Evolutionary conservation across 352 stramenopile species (phyloP).

Genomic region (Pythium brachiatum): DNA sequence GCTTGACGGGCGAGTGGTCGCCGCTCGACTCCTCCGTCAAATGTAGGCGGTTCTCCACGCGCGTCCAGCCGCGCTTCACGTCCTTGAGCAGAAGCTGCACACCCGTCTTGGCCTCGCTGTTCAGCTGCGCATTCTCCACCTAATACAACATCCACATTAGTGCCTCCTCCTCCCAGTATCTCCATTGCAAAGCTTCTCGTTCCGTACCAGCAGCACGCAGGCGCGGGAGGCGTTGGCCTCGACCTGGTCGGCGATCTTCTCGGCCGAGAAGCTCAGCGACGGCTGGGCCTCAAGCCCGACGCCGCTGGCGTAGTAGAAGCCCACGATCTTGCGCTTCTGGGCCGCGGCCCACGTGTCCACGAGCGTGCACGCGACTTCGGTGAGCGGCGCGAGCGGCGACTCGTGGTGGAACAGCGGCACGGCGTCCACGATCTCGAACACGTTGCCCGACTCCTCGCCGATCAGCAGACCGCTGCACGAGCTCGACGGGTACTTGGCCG

Average conservation of each 20-base stretch:
- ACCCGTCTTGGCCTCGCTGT: conserved; percentile 45
- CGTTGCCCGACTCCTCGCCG: conserved; percentile 42
- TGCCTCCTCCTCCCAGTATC: not conserved
- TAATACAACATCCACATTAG: conserved; percentile 1
- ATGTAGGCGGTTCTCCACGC: conserved; percentile 59
- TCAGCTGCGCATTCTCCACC: conserved; percentile 58
- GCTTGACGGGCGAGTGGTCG: conserved; percentile 32
- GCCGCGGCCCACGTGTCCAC: conserved; percentile 54
- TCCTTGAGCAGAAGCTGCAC: conserved; percentile 78
- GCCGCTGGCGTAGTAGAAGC: conserved; percentile 56
- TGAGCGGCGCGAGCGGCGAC: conserved; percentile 54
- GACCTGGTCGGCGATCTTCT: conserved; percentile 71
- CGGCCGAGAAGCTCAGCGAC: conserved; percentile 46
- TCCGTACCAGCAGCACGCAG: conserved; percentile 54
- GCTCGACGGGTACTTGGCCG: conserved; percentile 48
- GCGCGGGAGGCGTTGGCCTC: conserved; percentile 62
- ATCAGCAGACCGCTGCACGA: conserved; percentile 58
- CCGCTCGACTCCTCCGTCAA: conserved; percentile 39
- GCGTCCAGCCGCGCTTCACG: conserved; percentile 73
- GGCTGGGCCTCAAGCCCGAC: conserved; percentile 30
- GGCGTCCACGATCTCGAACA: conserved; percentile 52
- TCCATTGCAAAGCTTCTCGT: too few relatives aligned
- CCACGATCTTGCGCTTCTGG: conserved; percentile 57
- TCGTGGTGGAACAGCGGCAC: conserved; percentile 83
- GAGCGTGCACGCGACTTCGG: conserved; percentile 66